phyloP scores from a whole-genome alignment of 2,329 filamentous ascomycete species.

The Bipolaris gigantea region DNA sequence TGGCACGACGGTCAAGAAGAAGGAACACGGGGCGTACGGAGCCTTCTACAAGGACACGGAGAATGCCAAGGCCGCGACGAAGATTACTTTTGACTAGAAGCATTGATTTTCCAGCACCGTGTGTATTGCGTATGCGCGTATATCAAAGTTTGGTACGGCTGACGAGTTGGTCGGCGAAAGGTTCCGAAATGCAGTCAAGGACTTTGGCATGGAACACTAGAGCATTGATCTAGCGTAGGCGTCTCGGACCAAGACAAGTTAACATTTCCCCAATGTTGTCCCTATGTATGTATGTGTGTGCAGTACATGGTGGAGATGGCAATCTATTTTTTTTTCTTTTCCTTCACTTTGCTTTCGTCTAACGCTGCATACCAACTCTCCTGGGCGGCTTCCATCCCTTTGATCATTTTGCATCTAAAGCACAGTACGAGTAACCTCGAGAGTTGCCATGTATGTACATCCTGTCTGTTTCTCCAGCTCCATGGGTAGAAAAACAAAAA shows the following conservation, averaged over 20 bases:
- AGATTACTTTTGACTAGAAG: conserved; percentile 79
- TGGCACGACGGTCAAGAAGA: conserved; percentile 98
- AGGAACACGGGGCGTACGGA: conserved; percentile 92
- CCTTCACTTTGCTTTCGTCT: background rate
- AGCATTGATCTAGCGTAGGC: conserved; percentile 27
- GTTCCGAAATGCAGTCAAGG: conserved; percentile 14
- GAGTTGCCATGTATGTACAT: background rate
- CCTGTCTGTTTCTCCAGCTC: too few species aligned
- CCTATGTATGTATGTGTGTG: too few species aligned
- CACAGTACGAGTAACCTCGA: background rate
- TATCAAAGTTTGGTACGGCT: conserved; percentile 5
- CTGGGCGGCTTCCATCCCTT: background rate
- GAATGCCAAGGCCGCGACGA: conserved; percentile 79
- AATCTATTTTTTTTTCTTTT: background rate
- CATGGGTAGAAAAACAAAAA: too few species aligned
- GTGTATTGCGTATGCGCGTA: background rate
- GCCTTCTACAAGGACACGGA: conserved; percentile 93
- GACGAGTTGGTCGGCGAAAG: conserved; percentile 24
- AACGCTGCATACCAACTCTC: background rate
- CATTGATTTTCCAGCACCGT: conserved; percentile 1
- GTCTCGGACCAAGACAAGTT: conserved; percentile 24
- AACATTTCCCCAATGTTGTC: background rate
- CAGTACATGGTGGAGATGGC: conserved; percentile 1
- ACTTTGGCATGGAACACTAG: background rate
- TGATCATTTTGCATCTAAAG: too few species aligned